phyloP scores from a whole-genome alignment of 1,284 basidiomycete species.

The Porogramme epimiltina region DNA sequence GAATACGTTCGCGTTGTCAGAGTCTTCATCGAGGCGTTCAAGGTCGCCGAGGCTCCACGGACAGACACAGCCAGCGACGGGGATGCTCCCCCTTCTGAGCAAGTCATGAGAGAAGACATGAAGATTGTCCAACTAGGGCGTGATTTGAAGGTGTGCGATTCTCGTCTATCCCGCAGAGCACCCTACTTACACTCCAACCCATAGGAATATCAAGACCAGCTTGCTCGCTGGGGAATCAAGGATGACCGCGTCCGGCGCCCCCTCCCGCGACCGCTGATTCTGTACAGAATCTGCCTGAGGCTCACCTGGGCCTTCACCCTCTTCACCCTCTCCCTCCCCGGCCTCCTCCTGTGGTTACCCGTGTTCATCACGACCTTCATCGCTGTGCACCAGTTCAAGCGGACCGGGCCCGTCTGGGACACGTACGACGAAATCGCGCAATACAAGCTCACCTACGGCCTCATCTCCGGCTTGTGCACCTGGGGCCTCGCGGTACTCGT shows the following conservation, averaged over 20 bases:
- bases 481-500: conserved; percentile 55
- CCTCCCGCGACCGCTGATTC: conserved; percentile 53
- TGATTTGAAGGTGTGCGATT: conserved; percentile 59
- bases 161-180: neutral
- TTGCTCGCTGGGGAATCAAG: conserved; percentile 68
- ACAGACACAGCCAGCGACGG: conserved; percentile 27
- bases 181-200: neutral
- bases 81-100: conserved; percentile 26
- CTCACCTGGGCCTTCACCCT: conserved; percentile 66
- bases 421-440: conserved; percentile 88
- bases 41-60: conserved; percentile 36
- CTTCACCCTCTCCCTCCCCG: conserved; percentile 73
- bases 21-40: conserved; percentile 77
- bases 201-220: conserved; percentile 73
- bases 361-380: conserved; percentile 69
- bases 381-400: conserved; percentile 70
- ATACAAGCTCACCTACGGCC: conserved; percentile 83
- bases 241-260: conserved; percentile 79
- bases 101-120: conserved; percentile 30
- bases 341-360: conserved; percentile 79
- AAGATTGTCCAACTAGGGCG: conserved; percentile 44
- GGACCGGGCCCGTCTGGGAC: conserved; percentile 77
- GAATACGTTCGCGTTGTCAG: conserved; percentile 78
- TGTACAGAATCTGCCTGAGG: conserved; percentile 67
- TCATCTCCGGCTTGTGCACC: conserved; percentile 68